Base-by-base conservation (phyloP, 768 basidiomycete species). In the Suillus variegatus region DNA sequence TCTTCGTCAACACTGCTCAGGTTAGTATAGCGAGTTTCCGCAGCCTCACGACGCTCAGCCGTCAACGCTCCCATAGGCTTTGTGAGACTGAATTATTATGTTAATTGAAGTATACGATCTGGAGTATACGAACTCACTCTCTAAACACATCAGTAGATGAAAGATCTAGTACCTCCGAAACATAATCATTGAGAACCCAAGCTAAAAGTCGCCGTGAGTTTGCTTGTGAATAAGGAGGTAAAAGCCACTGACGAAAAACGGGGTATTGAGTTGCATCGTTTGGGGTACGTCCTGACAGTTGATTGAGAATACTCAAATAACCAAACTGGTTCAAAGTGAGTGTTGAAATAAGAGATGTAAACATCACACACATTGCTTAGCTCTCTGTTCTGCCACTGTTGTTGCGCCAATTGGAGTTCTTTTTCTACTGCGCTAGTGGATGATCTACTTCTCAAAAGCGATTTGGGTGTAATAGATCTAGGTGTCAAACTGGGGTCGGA, bases 201-300 rank as follows among this genome's bases (percentile, higher is more conserved):
- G 96, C 92, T 94, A 54, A 41, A 51, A 36, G 13, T 7, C n/a
- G 63, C 62, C 10, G 47, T 32, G 63, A 32, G 22, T 10, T 14
- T 62, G 25, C 16, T 28, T 7, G 12, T 43, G 25, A 43, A 41
- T 25, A 20, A 22, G 13, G 25, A 38, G 22, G 22, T 18, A 49
- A 9, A 12, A 28, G 62, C 54, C 43, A 70, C 91, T 60, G 70
- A 93, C 92, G 93, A 68, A 94, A 95, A 9, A 97, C 87, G 0
- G 95, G 95, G 76, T 95, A 97, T 70, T 96, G 94, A 0, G 96
- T 97, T 12, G 95, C 94, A 79, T 97, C 95, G 72, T 91, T 94
- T 1, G 95, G 94, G 4, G 95, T 97, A 25, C 95, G 85, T 51
- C 95, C 95, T 4, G 95, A 96, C 25, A 93, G 85, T 74, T 97